Evolutionary conservation across 495 filamentous ascomycete genomes (phyloP).

Genomic region (Aspergillus incahuasiensis): DNA sequence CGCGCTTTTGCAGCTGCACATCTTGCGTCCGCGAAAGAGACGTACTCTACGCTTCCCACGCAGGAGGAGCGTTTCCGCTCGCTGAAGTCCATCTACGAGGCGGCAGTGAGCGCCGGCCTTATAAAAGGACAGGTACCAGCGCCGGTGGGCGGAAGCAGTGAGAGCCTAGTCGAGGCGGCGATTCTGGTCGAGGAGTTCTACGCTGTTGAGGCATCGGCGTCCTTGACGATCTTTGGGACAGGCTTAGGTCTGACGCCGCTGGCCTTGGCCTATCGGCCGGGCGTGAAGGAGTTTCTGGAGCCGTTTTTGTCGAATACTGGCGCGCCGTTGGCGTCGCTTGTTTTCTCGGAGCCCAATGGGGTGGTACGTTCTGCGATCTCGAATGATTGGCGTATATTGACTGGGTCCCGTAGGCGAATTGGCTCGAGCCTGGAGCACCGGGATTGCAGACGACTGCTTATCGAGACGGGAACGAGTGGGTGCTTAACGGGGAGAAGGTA

Average conservation of each 20-base stretch:
- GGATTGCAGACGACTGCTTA: constrained; percentile 11
- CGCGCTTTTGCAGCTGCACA: constrained; percentile 3
- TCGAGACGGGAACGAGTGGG: constrained; percentile 10
- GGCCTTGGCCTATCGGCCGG: constrained; percentile 1
- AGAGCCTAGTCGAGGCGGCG: constrained; percentile 5
- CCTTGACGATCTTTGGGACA: constrained; percentile 12
- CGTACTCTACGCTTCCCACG: constrained; percentile 2
- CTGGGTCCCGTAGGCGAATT: constrained; percentile 7
- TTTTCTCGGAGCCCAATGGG: constrained; percentile 9
- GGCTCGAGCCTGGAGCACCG: constrained; percentile 11
- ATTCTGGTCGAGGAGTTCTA: constrained; percentile 15
- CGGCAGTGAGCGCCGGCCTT: constrained; percentile 3
- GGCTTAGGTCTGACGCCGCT: constrained; percentile 13
- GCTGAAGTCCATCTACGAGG: constrained; percentile 8
- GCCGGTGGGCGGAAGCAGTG: constrained; percentile 1
- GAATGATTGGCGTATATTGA: not conserved
- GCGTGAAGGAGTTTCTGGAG: constrained; percentile 1
- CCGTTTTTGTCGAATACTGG: constrained; percentile 6
- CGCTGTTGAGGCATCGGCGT: constrained; percentile 9
- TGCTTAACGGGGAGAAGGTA: constrained; percentile 16
- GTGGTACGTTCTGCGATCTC: constrained; percentile 1
- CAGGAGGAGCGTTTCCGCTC: constrained; percentile 7
- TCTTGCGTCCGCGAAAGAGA: not conserved
- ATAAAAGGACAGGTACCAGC: constrained; percentile 9
- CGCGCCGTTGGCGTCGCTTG: constrained; percentile 11